Conservation (phyloP, 768 basidiomycete species). For the Astraeus odoratus region DNA sequence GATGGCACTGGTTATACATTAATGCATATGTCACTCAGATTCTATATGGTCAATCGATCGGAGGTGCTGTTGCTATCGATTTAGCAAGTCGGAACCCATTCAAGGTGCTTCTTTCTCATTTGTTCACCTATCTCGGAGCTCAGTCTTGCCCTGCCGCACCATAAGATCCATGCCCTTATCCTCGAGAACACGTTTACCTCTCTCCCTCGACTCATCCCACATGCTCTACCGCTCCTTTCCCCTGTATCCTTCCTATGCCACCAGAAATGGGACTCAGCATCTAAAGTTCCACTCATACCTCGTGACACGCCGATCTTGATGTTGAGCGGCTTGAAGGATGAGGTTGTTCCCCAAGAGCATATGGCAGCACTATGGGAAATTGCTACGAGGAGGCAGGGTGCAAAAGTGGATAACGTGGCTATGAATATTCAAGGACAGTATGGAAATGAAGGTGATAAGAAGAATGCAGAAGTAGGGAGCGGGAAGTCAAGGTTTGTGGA, state of each 20-base stretch:
- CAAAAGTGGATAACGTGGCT: background rate
- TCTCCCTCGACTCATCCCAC: constrained; percentile 74
- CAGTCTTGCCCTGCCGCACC: background rate
- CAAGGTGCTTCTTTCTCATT: constrained; percentile 35
- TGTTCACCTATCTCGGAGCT: background rate
- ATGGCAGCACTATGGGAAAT: constrained; percentile 65
- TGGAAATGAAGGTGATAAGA: constrained; percentile 14
- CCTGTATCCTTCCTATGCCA: constrained; percentile 77
- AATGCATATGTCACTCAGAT: constrained; percentile 35
- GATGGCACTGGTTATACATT: background rate
- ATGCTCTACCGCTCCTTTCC: constrained; percentile 64
- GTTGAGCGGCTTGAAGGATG: constrained; percentile 61
- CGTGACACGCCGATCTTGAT: constrained; percentile 68
- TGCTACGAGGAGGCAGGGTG: constrained; percentile 41
- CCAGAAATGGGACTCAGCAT: constrained; percentile 81
- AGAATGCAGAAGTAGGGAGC: constrained; percentile 40
- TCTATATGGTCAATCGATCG: constrained; percentile 81
- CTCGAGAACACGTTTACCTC: constrained; percentile 94
- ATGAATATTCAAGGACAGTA: background rate
- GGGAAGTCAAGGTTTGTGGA: constrained; percentile 52
- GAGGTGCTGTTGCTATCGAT: constrained; percentile 89
- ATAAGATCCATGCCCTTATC: constrained; percentile 68
- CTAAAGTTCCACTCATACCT: constrained; percentile 58
- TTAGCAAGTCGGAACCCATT: constrained; percentile 72
- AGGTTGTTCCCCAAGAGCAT: constrained; percentile 47